Percentiles rank a stretch among this genome's conserved stretches.
phyloP scores from a whole-genome alignment of 208 protist species.

The Leishmania martiniquensis region DNA sequence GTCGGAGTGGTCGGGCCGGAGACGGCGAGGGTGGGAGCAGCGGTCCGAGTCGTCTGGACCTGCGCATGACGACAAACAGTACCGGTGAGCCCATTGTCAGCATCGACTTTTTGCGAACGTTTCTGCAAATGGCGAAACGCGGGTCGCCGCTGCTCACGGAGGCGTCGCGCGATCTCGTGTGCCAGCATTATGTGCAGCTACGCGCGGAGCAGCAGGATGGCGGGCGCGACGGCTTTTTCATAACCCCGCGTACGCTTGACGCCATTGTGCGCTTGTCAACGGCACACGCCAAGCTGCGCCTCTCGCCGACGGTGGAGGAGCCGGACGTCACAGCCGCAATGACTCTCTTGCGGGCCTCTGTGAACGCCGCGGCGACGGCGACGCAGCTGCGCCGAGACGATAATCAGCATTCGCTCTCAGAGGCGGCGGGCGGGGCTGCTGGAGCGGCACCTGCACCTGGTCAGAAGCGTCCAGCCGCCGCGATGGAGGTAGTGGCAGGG shows the following conservation, averaged over 20 bases:
- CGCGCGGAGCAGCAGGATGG: slow-evolving; percentile 81
- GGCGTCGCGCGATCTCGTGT: slow-evolving; percentile 86
- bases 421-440: slow-evolving; percentile 14
- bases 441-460: slow-evolving; percentile 1
- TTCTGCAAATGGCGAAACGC: slow-evolving; percentile 93
- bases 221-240: slow-evolving; percentile 79
- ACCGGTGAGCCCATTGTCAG: slow-evolving; percentile 91
- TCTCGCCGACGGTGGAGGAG: slow-evolving; percentile 83
- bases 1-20: neutral
- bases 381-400: slow-evolving; percentile 70
- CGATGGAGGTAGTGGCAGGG: neutral
- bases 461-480: slow-evolving; percentile 30
- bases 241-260: slow-evolving; percentile 97
- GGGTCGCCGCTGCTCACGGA: slow-evolving; percentile 82
- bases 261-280: slow-evolving; percentile 97
- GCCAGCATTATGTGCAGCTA: slow-evolving; percentile 92
- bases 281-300: slow-evolving; percentile 94
- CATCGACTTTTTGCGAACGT: slow-evolving; percentile 97
- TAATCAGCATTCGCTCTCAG: slow-evolving; percentile 48
- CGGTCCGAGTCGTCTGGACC: slow-evolving; percentile 37
- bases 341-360: slow-evolving; percentile 76
- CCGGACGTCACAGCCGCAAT: slow-evolving; percentile 90
- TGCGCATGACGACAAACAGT: slow-evolving; percentile 84
- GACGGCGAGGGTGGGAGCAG: slow-evolving; percentile 14
- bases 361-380: slow-evolving; percentile 81